Percentiles rank a stretch among this genome's conserved stretches.
These are phyloP conservation scores for Pedinophyceae sp. DNA, from an alignment of 139 green algal species.

Conservation along the genomic window DNA sequence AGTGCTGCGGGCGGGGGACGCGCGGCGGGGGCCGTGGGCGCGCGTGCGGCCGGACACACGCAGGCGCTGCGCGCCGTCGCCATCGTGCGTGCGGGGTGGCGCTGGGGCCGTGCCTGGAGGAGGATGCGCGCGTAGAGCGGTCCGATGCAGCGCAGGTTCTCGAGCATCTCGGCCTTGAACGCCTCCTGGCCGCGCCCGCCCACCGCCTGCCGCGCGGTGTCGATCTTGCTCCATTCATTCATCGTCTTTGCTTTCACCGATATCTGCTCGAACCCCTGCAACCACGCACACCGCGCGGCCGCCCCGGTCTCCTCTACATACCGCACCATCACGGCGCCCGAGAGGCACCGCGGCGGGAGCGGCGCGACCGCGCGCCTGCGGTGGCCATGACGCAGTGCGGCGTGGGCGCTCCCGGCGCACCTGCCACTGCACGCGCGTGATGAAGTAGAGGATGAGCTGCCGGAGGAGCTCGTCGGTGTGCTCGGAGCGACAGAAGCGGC, in stretches of 20 bases:
- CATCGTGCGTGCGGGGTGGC: too few relatives aligned
- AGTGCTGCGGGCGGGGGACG: too few relatives aligned
- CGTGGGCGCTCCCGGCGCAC: not conserved
- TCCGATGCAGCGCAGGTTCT: not conserved
- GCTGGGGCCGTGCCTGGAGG: not conserved
- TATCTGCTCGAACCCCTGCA: too few relatives aligned
- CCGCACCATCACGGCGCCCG: too few relatives aligned
- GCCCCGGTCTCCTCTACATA: not conserved
- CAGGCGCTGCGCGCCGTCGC: too few relatives aligned
- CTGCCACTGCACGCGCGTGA: not conserved
- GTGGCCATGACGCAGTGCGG: not conserved
- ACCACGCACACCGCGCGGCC: not conserved
- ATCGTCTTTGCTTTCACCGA: too few relatives aligned
- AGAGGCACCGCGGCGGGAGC: not conserved
- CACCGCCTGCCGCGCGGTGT: too few relatives aligned
- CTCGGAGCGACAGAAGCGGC: slow-evolving; percentile 3
- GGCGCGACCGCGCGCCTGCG: not conserved
- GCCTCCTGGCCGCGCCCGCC: too few relatives aligned
- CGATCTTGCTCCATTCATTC: too few relatives aligned
- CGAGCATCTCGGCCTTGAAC: not conserved
- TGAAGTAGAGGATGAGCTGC: slow-evolving; percentile 2
- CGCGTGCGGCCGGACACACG: too few relatives aligned
- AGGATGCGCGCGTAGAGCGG: slow-evolving; percentile 10
- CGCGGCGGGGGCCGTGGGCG: too few relatives aligned
- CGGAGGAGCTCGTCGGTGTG: slow-evolving; percentile 4